phyloP scores from a whole-genome alignment of 768 basidiomycete genomes.

The Lyophyllum shimeji region DNA sequence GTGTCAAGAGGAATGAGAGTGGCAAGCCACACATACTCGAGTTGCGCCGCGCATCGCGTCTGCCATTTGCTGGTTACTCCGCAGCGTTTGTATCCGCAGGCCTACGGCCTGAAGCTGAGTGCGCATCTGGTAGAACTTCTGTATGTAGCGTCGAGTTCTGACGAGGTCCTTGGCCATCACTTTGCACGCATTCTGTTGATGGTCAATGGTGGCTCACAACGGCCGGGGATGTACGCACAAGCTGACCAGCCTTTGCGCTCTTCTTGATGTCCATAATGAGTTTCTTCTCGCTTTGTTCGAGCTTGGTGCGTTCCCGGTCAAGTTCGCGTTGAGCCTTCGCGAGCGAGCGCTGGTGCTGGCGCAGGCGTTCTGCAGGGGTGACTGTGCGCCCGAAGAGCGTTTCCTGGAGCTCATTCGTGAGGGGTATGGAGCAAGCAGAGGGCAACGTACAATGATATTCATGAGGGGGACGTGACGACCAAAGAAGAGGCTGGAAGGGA shows the following conservation, averaged over 20 bases:
- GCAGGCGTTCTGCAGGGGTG: slow-evolving; percentile 94
- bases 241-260: slow-evolving; percentile 92
- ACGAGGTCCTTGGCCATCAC: slow-evolving; percentile 99
- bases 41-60: slow-evolving; percentile 99
- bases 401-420: slow-evolving; percentile 55
- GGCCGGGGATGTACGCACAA: slow-evolving; percentile 50
- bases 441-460: slow-evolving; percentile 72
- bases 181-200: slow-evolving; percentile 89
- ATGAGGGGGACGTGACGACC: slow-evolving; percentile 37
- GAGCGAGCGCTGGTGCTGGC: slow-evolving; percentile 94
- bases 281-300: slow-evolving; percentile 97
- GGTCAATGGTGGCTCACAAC: slow-evolving; percentile 17
- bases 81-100: slow-evolving; percentile 90
- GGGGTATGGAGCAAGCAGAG: background rate
- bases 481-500: slow-evolving; percentile 13
- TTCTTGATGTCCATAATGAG: slow-evolving; percentile 94
- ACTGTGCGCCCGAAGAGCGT: slow-evolving; percentile 92
- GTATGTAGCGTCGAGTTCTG: slow-evolving; percentile 89
- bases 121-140: slow-evolving; percentile 99
- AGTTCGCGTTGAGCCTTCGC: slow-evolving; percentile 98
- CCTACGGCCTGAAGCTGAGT: slow-evolving; percentile 97
- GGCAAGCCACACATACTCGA: slow-evolving; percentile 63
- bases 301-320: slow-evolving; percentile 90
- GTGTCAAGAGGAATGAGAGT: slow-evolving; percentile 1
- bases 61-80: slow-evolving; percentile 99